Conservation (phyloP, 371 early-diverging fungal species). For the Basidiobolus heterosporus region DNA sequence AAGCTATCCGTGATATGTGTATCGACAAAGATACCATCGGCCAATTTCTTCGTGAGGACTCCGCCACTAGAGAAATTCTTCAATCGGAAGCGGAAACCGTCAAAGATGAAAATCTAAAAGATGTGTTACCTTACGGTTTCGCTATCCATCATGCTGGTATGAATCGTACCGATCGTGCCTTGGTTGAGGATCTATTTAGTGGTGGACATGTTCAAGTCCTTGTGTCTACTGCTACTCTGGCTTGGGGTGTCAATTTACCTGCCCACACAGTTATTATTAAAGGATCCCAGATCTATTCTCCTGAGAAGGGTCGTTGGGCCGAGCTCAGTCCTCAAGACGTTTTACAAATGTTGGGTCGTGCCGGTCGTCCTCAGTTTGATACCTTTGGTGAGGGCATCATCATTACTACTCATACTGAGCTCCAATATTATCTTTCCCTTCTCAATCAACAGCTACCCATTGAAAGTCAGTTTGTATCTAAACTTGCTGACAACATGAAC, state of each 20-base stretch:
- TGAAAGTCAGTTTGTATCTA: slow-evolving; percentile 86
- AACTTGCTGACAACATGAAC: slow-evolving; percentile 82
- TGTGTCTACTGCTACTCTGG: slow-evolving; percentile 96
- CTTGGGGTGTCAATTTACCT: slow-evolving; percentile 99
- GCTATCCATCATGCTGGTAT: slow-evolving; percentile 99
- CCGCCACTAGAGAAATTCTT: slow-evolving; percentile 69
- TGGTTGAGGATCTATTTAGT: slow-evolving; percentile 89
- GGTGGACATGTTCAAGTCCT: slow-evolving; percentile 87
- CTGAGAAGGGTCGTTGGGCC: slow-evolving; percentile 84
- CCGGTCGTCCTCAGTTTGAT: slow-evolving; percentile 98
- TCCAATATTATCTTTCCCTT: slow-evolving; percentile 86
- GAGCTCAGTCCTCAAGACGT: slow-evolving; percentile 92
- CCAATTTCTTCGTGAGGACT: slow-evolving; percentile 57
- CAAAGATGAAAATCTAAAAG: slow-evolving; percentile 67
- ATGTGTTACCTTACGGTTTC: slow-evolving; percentile 85
- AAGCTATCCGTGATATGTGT: slow-evolving; percentile 77
- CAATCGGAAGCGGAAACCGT: slow-evolving; percentile 62
- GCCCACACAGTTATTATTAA: slow-evolving; percentile 98
- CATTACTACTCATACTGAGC: slow-evolving; percentile 82
- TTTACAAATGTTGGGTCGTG: slow-evolving; percentile 98
- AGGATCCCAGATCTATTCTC: slow-evolving; percentile 94
- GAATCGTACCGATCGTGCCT: slow-evolving; percentile 79
- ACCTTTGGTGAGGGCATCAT: slow-evolving; percentile 93
- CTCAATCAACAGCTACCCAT: slow-evolving; percentile 93
- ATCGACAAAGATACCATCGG: slow-evolving; percentile 68